Conservation (phyloP, 345 rosid genomes). For the Salix suchowensis region DNA sequence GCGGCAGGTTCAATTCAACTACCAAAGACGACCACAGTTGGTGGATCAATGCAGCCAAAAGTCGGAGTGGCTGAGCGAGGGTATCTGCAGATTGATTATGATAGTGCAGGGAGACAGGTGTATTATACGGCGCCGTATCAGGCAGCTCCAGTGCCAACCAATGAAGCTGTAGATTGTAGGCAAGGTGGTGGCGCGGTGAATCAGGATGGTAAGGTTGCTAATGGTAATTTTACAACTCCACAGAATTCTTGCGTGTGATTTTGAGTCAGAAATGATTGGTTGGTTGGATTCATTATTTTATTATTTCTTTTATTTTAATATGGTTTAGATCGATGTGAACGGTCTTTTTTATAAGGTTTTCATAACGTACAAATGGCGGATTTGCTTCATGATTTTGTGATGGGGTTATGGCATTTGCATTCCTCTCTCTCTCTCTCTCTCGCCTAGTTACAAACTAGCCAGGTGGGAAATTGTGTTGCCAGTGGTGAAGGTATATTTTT, state of each 20-base stretch:
- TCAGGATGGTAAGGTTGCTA: slow-evolving; percentile 42
- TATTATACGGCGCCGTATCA: slow-evolving; percentile 41
- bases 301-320: not conserved
- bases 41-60: slow-evolving; percentile 27
- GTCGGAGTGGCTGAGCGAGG: slow-evolving; percentile 28
- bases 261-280: not conserved
- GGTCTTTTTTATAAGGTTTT: not conserved
- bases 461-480: no score
- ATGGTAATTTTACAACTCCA: not conserved
- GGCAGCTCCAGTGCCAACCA: not conserved
- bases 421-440: not conserved
- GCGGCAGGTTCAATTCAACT: slow-evolving; percentile 13
- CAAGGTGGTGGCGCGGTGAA: slow-evolving; percentile 31
- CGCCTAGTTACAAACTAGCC: no score
- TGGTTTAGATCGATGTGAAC: not conserved
- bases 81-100: slow-evolving; percentile 40
- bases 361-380: not conserved
- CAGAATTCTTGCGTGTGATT: slow-evolving; percentile 17
- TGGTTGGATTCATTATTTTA: not conserved
- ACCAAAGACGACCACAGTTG: slow-evolving; percentile 14
- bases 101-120: slow-evolving; percentile 50
- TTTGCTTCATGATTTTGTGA: not conserved
- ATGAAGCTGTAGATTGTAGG: slow-evolving; percentile 14
- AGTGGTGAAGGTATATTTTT: no score
- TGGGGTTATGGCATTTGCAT: not conserved